Evolutionary conservation across 495 filamentous ascomycete species (phyloP), one percentile per base, ranked within the genome.

Genomic region (Staphylotrichum longicolle): DNA sequence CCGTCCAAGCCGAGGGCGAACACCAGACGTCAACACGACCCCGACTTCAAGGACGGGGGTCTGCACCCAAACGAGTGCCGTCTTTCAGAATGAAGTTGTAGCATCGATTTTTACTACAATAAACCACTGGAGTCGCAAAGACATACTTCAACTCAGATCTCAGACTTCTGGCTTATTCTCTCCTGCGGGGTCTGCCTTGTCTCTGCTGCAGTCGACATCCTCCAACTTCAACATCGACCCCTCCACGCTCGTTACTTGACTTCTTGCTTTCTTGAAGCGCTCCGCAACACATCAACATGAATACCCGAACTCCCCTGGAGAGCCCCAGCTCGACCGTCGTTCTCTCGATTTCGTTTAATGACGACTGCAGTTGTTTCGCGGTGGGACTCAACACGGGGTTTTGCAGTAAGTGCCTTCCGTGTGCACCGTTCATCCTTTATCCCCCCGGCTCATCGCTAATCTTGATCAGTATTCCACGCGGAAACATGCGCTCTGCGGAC

Each of bases 341-440:
- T 35, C 82, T 97, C 37, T 94, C 90, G 33, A 86, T 87, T 52
- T 83, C 88, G 27, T 96, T 98, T 78, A 98, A 96, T 70, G 81
- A 87, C 68, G 90, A 96, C 69, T 86, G 83, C 69, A 91, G 84
- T 60, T 92, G 88, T 70, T 98, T 98, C 77, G 85, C 92, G 46
- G 90, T 96, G 6, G 94, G 91, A 4, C 77, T 96, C 41, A 89
- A 96, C 63, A 86, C 84, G 14, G 94, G 94, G 3, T 94, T 96
- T 70, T 88, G 88, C 72, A 88, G 91, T 95, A 82, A 66, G 87
- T 70, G 60, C 15, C 56, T 66, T 30, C 37, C 39, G 10, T 11
- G 37, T 39, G 37, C 37, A 10, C 6, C 37, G 37, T 39, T 27
- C 20, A 27, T 27, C 20, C 20, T 39, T 27, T 1, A 27, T 27